phyloP scores from a whole-genome alignment of 495 filamentous ascomycete genomes.

The Jackrogersella minutella region DNA sequence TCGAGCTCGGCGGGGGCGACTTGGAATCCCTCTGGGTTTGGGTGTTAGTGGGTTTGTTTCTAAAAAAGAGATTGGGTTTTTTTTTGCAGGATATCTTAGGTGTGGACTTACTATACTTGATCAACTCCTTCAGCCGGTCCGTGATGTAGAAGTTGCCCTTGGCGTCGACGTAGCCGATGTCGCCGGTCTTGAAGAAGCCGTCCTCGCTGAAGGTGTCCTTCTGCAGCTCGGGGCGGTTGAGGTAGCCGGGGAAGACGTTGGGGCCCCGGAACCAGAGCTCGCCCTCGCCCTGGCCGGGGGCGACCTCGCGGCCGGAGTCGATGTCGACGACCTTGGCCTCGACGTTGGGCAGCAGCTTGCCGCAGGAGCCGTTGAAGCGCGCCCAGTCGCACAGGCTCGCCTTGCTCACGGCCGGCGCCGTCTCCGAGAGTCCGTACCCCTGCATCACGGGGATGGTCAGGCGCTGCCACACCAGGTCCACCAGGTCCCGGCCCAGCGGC shows the following conservation, averaged over 20 bases:
- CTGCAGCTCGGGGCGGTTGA: constrained; percentile 72
- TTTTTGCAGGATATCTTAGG: background rate
- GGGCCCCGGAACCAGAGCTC: constrained; percentile 83
- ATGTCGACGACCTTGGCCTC: constrained; percentile 80
- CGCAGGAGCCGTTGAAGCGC: constrained; percentile 79
- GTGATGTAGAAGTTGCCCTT: constrained; percentile 68
- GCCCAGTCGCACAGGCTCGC: constrained; percentile 82
- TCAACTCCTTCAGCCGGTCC: constrained; percentile 89
- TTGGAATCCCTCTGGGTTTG: constrained; percentile 73
- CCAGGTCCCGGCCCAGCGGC: constrained; percentile 83
- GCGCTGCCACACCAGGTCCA: constrained; percentile 77
- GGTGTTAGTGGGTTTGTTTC: background rate
- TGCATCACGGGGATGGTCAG: constrained; percentile 76
- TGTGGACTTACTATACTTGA: constrained; percentile 73
- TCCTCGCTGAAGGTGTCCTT: constrained; percentile 70
- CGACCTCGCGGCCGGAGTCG: constrained; percentile 50
- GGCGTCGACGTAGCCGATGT: constrained; percentile 68
- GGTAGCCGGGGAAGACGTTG: constrained; percentile 80
- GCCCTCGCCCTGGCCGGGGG: constrained; percentile 47
- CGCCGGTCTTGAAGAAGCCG: constrained; percentile 86
- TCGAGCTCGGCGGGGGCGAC: constrained; percentile 90
- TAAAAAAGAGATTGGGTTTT: background rate
- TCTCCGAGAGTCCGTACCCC: constrained; percentile 65
- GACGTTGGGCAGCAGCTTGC: constrained; percentile 81
- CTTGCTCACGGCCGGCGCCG: constrained; percentile 59